A percentile compares a stretch with the other conserved stretches of the same genome.
These are phyloP conservation scores for Syncephalastrum monosporum DNA, from an alignment of 371 early-diverging fungal species.

Conservation along the genomic window DNA sequence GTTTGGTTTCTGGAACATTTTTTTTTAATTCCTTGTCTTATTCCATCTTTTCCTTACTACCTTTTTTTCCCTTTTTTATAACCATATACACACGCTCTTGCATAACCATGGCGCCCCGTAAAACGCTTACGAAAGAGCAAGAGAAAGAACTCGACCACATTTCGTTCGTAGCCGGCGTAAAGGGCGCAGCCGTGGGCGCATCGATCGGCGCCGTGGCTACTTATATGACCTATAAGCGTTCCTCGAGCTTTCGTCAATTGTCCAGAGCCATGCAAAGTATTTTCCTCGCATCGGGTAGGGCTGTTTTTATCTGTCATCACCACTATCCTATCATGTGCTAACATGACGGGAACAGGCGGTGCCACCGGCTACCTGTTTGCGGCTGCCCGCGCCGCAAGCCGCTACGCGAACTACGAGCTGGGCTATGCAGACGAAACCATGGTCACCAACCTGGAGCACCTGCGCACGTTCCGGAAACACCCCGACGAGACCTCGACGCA, in stretches of 20 bases:
- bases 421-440: slow-evolving; percentile 45
- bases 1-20: too few relatives aligned
- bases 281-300: slow-evolving; percentile 40
- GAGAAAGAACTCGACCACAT: slow-evolving; percentile 24
- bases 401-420: slow-evolving; percentile 30
- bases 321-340: background rate
- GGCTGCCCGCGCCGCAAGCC: slow-evolving; percentile 28
- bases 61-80: too few relatives aligned
- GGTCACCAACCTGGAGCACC: slow-evolving; percentile 16
- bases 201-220: slow-evolving; percentile 39
- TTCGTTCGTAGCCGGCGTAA: slow-evolving; percentile 27
- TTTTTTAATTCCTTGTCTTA: too few relatives aligned
- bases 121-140: slow-evolving; percentile 27
- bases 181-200: slow-evolving; percentile 40
- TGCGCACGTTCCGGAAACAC: background rate
- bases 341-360: slow-evolving; percentile 16
- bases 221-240: slow-evolving; percentile 27
- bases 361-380: slow-evolving; percentile 46
- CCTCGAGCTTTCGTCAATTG: slow-evolving; percentile 39
- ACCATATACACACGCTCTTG: background rate
- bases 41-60: too few relatives aligned
- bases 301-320: background rate
- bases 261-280: slow-evolving; percentile 35
- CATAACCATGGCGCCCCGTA: background rate
- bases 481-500: slow-evolving; percentile 20